Percentiles rank a stretch among this genome's conserved stretches.
These are phyloP conservation scores for Colletotrichum trifolii DNA, from an alignment of 2,329 filamentous ascomycete species.

Conservation along the genomic window DNA sequence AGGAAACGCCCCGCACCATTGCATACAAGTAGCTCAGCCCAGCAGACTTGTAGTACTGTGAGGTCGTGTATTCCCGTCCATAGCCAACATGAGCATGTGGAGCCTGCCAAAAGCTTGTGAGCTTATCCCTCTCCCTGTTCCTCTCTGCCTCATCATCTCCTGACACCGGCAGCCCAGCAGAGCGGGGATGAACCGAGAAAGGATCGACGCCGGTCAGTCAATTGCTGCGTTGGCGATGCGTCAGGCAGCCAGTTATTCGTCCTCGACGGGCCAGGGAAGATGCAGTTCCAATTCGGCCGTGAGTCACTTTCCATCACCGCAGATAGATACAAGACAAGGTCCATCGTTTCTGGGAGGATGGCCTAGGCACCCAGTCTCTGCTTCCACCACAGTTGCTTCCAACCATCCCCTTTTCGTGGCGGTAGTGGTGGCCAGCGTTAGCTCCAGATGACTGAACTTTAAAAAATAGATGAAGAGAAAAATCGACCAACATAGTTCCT, in stretches of 20 bases:
- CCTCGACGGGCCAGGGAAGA: too few relatives aligned
- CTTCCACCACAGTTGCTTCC: too few relatives aligned
- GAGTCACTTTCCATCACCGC: neutral
- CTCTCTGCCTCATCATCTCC: neutral
- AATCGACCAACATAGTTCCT: too few relatives aligned
- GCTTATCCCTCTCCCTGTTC: slow-evolving; percentile 3
- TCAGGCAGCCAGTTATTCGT: too few relatives aligned
- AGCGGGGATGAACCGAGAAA: neutral
- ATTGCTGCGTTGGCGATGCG: neutral
- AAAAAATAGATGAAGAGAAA: too few relatives aligned
- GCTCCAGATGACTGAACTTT: too few relatives aligned
- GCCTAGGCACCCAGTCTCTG: too few relatives aligned
- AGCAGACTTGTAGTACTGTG: neutral
- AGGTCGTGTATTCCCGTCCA: neutral
- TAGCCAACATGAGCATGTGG: neutral
- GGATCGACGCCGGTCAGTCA: slow-evolving; percentile 14
- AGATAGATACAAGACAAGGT: too few relatives aligned
- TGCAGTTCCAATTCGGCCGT: neutral
- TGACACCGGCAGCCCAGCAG: slow-evolving; percentile 5
- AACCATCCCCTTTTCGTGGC: too few relatives aligned
- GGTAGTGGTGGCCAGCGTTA: too few relatives aligned
- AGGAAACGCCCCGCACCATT: slow-evolving; percentile 10
- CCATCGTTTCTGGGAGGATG: too few relatives aligned
- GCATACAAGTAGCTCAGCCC: slow-evolving; percentile 22
- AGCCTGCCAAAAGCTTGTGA: slow-evolving; percentile 8